Evolutionary conservation across 2,329 filamentous ascomycete species (phyloP).

Genomic region (Exophiala sp.): DNA sequence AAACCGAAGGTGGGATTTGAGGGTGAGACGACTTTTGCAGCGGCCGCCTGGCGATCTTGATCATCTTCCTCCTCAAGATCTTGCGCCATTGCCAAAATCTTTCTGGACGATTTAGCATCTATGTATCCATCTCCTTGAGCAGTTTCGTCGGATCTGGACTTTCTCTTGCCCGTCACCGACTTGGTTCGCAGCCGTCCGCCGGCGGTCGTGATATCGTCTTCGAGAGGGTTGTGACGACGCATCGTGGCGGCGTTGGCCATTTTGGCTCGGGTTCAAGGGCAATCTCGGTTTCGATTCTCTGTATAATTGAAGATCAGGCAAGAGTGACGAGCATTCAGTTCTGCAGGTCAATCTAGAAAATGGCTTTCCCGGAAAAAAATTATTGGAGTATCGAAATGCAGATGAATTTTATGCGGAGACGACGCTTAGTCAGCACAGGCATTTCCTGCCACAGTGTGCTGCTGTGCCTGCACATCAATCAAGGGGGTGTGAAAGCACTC

Average conservation of each 20-base stretch:
- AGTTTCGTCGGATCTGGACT: constrained; percentile 55
- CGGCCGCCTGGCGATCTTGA: constrained; percentile 41
- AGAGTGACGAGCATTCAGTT: not conserved
- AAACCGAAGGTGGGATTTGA: constrained; percentile 72
- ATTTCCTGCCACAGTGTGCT: no score
- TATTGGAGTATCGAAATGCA: not conserved
- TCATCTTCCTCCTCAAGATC: constrained; percentile 82
- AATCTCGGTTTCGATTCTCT: not conserved
- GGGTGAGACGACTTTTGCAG: constrained; percentile 34
- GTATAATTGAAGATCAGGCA: not conserved
- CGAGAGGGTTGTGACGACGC: constrained; percentile 82
- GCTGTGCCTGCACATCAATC: not conserved
- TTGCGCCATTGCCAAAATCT: constrained; percentile 84
- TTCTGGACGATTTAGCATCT: constrained; percentile 81
- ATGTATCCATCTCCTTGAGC: constrained; percentile 66
- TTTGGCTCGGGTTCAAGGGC: not conserved
- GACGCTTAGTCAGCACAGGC: constrained; percentile 13
- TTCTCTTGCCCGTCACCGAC: constrained; percentile 66
- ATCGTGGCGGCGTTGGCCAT: constrained; percentile 22
- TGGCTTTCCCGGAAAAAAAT: constrained; percentile 7
- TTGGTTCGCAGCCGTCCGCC: constrained; percentile 66
- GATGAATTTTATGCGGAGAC: constrained; percentile 15
- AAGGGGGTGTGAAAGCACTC: no score
- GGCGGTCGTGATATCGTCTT: constrained; percentile 75
- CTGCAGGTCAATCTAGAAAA: not conserved